phyloP scores from a whole-genome alignment of 2,329 filamentous ascomycete genomes.

The Alternaria ventricosa region DNA sequence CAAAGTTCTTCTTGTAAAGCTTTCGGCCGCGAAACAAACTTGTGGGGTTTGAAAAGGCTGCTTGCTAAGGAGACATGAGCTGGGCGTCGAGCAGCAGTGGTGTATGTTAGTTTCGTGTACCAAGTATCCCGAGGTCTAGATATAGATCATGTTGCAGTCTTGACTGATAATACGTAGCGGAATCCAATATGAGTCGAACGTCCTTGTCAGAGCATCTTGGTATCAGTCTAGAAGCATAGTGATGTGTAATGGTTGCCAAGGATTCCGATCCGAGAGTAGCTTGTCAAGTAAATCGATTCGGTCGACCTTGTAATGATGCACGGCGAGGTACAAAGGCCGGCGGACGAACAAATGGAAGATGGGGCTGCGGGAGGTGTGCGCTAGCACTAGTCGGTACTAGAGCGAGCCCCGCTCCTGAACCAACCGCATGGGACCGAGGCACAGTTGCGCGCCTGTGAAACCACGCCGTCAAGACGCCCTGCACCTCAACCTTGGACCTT shows the following conservation, averaged over 20 bases:
- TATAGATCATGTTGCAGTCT: neutral
- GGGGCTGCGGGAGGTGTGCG: neutral
- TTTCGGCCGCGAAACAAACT: neutral
- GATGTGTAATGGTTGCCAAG: neutral
- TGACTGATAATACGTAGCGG: too few relatives aligned
- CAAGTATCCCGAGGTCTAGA: neutral
- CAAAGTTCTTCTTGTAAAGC: neutral
- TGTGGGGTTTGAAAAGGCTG: neutral
- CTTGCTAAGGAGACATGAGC: neutral
- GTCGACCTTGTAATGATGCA: neutral
- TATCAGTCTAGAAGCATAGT: neutral
- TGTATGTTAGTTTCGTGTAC: neutral
- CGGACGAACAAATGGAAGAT: neutral
- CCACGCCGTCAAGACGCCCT: neutral
- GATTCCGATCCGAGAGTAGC: neutral
- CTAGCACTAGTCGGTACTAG: neutral
- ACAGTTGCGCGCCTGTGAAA: constrained; percentile 6
- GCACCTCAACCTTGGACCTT: neutral
- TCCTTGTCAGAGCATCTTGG: neutral
- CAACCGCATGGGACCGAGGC: constrained; percentile 6
- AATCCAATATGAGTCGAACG: too few relatives aligned
- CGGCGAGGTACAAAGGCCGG: neutral
- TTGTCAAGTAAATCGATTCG: neutral
- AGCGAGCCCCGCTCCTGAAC: neutral
- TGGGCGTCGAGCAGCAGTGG: neutral